Percentiles rank a stretch among this genome's conserved stretches.
Conservation (phyloP, 2,329 filamentous ascomycete species). For the Cryphonectria nitschkei region DNA sequence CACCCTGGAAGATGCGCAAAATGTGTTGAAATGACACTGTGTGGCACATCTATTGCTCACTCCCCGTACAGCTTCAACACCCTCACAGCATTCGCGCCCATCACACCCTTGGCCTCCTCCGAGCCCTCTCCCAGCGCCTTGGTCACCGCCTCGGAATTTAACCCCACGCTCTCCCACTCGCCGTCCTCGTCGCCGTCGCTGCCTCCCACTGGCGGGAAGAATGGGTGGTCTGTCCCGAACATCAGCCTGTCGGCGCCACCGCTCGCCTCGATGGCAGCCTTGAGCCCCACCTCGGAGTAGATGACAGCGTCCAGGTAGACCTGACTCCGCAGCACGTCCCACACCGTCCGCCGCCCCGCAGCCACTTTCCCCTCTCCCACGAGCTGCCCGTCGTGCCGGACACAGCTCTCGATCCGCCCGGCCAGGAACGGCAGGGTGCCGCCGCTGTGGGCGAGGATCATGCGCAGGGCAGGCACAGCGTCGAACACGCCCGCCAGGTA, state of each 20-base stretch:
- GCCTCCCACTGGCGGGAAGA: conserved; percentile 74
- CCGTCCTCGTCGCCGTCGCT: conserved; percentile 64
- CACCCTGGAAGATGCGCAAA: not conserved
- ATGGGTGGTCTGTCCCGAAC: conserved; percentile 84
- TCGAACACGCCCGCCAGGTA: conserved; percentile 86
- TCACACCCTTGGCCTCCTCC: conserved; percentile 32
- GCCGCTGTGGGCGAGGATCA: conserved; percentile 86
- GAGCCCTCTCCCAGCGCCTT: conserved; percentile 34
- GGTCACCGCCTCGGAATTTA: conserved; percentile 43
- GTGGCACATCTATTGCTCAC: conserved; percentile 1
- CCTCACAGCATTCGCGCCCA: conserved; percentile 38
- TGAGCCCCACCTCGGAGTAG: conserved; percentile 74
- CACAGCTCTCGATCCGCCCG: conserved; percentile 85
- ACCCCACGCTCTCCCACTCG: conserved; percentile 70
- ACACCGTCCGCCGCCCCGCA: conserved; percentile 52
- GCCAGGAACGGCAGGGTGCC: conserved; percentile 88
- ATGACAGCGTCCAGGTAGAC: conserved; percentile 88
- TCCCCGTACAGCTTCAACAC: conserved; percentile 35
- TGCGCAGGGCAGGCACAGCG: conserved; percentile 66
- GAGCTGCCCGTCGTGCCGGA: conserved; percentile 79
- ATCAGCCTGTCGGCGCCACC: conserved; percentile 71
- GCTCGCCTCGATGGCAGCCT: conserved; percentile 68
- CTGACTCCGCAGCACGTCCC: conserved; percentile 67
- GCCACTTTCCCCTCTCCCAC: conserved; percentile 63
- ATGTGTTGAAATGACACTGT: not conserved